phyloP scores from a whole-genome alignment of 305 asterid species.

The Caryopteris hybrid region DNA sequence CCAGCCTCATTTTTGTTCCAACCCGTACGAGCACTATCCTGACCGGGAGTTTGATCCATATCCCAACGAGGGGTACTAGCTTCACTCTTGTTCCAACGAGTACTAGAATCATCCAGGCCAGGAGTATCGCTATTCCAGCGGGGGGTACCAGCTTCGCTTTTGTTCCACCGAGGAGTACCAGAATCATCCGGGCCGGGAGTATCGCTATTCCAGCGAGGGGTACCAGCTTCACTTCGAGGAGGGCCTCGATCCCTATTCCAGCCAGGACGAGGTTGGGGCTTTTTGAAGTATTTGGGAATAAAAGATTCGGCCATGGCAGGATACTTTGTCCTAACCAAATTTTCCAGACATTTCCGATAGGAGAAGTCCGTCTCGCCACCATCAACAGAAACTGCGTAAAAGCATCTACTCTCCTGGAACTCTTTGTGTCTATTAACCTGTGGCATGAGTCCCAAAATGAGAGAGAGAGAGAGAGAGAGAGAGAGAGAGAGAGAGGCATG shows the following conservation, averaged over 20 bases:
- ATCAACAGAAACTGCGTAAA: conserved; percentile 66
- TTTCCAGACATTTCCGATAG: conserved; percentile 71
- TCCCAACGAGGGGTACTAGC: conserved; percentile 16
- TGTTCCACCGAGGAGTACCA: conserved; percentile 16
- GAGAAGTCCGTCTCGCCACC: conserved; percentile 80
- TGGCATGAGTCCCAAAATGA: conserved; percentile 17
- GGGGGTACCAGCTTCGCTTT: conserved; percentile 8
- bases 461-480: neutral
- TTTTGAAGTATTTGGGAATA: conserved; percentile 55
- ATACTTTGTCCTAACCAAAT: conserved; percentile 46
- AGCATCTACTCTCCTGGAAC: conserved; percentile 82
- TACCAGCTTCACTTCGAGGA: conserved; percentile 35
- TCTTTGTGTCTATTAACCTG: conserved; percentile 67
- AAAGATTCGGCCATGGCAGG: conserved; percentile 71
- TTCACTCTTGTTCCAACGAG: conserved; percentile 18
- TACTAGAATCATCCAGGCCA: conserved; percentile 9
- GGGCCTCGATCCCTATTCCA: conserved; percentile 45
- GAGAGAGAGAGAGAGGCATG: neutral
- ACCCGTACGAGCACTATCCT: conserved; percentile 10
- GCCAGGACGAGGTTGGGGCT: conserved; percentile 53
- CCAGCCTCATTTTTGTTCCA: conserved; percentile 12
- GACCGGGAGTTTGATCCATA: neutral
- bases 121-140: conserved; percentile 17
- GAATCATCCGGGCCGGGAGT: conserved; percentile 22
- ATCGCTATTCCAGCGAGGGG: conserved; percentile 31